Conservation (phyloP, 2,329 filamentous ascomycete genomes). For the Colletotrichum sp. region DNA sequence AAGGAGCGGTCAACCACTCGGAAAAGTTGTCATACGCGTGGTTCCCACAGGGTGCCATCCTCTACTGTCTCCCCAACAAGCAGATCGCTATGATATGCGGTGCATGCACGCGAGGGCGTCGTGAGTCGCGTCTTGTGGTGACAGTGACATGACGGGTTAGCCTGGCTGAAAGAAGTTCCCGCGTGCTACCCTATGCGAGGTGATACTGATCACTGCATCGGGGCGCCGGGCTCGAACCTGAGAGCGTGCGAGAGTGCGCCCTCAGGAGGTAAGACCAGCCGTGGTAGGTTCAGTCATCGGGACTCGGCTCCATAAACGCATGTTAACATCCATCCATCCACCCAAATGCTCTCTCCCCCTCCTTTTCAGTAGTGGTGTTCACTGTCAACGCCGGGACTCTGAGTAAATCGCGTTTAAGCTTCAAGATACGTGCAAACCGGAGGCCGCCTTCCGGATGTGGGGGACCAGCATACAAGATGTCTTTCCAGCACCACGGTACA, state of each 20-base stretch:
- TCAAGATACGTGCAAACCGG: background rate
- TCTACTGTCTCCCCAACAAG: background rate
- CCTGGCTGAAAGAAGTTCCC: background rate
- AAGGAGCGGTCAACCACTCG: constrained; percentile 14
- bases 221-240: background rate
- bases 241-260: background rate
- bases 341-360: background rate
- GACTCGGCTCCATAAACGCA: background rate
- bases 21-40: background rate
- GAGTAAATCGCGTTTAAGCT: background rate
- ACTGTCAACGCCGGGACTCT: background rate
- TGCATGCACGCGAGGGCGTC: background rate
- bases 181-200: constrained; percentile 8
- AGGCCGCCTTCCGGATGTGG: background rate
- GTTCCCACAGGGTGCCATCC: background rate
- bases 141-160: constrained; percentile 15
- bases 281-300: background rate
- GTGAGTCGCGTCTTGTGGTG: constrained; percentile 1
- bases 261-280: background rate
- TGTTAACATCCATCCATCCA: background rate
- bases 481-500: background rate
- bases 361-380: background rate
- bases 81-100: background rate
- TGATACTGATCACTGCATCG: constrained; percentile 8
- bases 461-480: background rate